Evolutionary conservation across 352 stramenopile genomes (phyloP).

Genomic region (Pythium insidiosum): DNA sequence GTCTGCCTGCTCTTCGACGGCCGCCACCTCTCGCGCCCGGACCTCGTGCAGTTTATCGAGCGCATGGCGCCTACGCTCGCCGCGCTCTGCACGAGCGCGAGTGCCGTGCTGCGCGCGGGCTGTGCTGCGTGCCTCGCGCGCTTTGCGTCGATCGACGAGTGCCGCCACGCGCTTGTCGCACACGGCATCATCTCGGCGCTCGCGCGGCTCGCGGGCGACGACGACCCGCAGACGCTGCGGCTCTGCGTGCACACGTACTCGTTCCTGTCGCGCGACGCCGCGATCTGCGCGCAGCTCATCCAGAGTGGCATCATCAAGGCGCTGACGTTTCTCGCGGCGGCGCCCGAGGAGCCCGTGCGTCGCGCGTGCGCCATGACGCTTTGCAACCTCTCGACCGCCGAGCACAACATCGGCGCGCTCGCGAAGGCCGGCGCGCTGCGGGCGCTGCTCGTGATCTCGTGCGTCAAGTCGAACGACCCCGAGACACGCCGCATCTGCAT

Average conservation of each 20-base stretch:
- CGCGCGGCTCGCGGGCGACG: conserved; percentile 35
- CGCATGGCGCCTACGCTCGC: conserved; percentile 37
- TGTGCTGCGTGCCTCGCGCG: conserved; percentile 63
- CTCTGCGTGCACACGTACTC: conserved; percentile 64
- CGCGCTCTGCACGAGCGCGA: conserved; percentile 23
- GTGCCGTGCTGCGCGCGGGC: conserved; percentile 19
- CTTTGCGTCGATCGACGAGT: conserved; percentile 51
- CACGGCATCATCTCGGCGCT: conserved; percentile 41
- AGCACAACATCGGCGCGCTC: conserved; percentile 86
- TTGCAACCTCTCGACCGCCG: conserved; percentile 88
- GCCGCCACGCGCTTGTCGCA: conserved; percentile 36
- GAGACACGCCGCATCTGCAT: conserved; percentile 69
- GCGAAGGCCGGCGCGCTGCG: conserved; percentile 83
- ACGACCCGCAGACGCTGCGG: conserved; percentile 43
- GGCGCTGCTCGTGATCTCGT: conserved; percentile 81
- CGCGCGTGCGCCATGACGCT: conserved; percentile 83
- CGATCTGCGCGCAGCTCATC: conserved; percentile 40
- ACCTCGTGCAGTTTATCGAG: conserved; percentile 31
- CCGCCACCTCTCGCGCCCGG: conserved; percentile 23
- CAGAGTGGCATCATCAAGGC: conserved; percentile 57
- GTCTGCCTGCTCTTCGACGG: conserved; percentile 62
- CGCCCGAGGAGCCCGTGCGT: conserved; percentile 61
- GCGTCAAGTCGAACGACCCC: conserved; percentile 71
- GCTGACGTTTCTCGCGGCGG: conserved; percentile 51
- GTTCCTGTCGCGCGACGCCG: conserved; percentile 35